A percentile compares a stretch with the other conserved stretches of the same genome.
Conservation (phyloP, 2,329 filamentous ascomycete species). For the Apiospora kogelbergensis region DNA sequence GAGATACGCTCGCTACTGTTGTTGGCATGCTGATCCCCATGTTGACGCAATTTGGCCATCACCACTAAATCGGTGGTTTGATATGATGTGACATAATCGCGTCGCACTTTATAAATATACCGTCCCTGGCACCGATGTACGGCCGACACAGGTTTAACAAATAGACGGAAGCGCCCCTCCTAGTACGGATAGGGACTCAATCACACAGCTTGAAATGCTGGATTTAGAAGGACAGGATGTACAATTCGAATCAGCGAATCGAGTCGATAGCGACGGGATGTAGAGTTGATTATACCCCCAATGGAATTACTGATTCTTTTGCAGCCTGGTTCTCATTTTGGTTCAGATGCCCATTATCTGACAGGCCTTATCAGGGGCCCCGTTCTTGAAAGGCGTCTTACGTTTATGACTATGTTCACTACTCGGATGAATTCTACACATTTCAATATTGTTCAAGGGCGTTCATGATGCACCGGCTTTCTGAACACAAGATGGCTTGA, state of each 20-base stretch:
- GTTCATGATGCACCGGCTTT: background rate
- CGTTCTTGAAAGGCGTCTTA: background rate
- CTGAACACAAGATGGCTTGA: background rate
- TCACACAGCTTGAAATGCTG: background rate
- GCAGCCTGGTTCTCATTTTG: background rate
- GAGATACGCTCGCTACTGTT: constrained; percentile 70
- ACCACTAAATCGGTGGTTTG: constrained; percentile 46
- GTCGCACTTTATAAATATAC: background rate
- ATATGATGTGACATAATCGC: background rate
- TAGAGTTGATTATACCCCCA: background rate
- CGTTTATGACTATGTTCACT: background rate
- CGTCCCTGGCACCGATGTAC: background rate
- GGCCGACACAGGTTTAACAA: background rate
- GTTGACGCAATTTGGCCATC: constrained; percentile 75
- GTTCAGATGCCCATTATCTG: background rate
- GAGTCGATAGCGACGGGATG: background rate
- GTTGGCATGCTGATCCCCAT: constrained; percentile 77
- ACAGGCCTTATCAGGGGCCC: background rate
- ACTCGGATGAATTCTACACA: background rate
- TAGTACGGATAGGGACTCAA: background rate
- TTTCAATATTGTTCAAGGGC: too few species aligned
- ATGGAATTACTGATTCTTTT: background rate
- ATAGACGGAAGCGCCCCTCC: background rate
- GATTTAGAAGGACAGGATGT: background rate
- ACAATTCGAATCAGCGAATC: background rate